Conservation (phyloP, 805 yeast genomes). For the Torulaspora maleeae region DNA sequence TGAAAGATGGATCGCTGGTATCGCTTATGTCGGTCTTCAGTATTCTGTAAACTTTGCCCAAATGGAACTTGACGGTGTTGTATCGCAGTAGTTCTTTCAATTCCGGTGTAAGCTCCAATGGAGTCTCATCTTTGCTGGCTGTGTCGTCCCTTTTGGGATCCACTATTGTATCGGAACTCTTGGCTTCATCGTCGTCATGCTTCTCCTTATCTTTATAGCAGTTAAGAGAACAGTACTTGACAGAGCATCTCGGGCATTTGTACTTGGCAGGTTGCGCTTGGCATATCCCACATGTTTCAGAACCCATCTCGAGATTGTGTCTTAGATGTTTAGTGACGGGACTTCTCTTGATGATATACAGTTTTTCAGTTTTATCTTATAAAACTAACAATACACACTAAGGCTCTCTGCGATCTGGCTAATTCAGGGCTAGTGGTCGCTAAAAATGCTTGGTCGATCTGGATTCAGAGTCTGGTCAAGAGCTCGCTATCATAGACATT, state of each 20-base stretch:
- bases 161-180: not conserved
- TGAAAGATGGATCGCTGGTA: slow-evolving; percentile 12
- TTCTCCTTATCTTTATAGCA: slow-evolving; percentile 46
- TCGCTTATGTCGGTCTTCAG: slow-evolving; percentile 30
- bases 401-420: not conserved
- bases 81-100: slow-evolving; percentile 44
- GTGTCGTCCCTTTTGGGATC: not conserved
- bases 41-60: slow-evolving; percentile 47
- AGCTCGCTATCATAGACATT: slow-evolving; percentile 13
- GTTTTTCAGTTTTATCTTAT: not conserved
- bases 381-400: not conserved
- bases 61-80: slow-evolving; percentile 49
- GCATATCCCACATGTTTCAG: slow-evolving; percentile 36
- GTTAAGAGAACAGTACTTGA: slow-evolving; percentile 50
- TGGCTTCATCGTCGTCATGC: slow-evolving; percentile 34
- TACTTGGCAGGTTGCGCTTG: slow-evolving; percentile 37
- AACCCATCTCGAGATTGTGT: slow-evolving; percentile 1
- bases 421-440: not conserved
- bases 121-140: not conserved
- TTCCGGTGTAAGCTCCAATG: slow-evolving; percentile 11
- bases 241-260: slow-evolving; percentile 46
- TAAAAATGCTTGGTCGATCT: not conserved
- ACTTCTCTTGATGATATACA: not conserved
- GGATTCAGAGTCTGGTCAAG: not conserved
- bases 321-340: not conserved